Evolutionary conservation across 352 stramenopile genomes (phyloP), one percentile per base, ranked within the genome.

Genomic region (Pythium insidiosum): DNA sequence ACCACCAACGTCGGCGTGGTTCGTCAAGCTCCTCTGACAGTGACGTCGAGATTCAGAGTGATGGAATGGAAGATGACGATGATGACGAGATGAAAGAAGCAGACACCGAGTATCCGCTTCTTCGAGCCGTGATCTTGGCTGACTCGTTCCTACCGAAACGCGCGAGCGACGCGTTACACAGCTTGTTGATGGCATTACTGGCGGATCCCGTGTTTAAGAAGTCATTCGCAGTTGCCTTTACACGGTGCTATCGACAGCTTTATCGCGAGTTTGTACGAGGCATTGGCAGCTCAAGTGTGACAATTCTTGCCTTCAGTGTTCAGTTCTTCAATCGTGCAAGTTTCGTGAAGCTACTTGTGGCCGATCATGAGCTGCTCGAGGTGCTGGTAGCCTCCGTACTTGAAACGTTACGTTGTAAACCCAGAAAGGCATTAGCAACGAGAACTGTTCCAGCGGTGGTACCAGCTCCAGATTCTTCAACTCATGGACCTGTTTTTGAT

Each of bases 261-360:
- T 92, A 88, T 68, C 72, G 65, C 41, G 77, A 92, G 40, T 87
- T 84, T 40, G 70, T 75, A 2, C 58, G 71, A 0, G 80, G 80
- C 23, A 61, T 88, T n/a, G 80, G 80, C 16, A 88, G 64, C 24
- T 78, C 73, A 16, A 81, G 57, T 10, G 96, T 97, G 42, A 97
- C 86, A 20, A 94, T 94, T 49, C 61, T 95, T 31, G 75, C 77
- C 18, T 90, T 99, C 37, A 92, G 75, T 25, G 96, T 99, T 5
- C 96, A 99, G 63, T 99, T 99, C 50, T 87, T 99, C 50, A 99
- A 99, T 60, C 88, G 96, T n/a, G 85, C 92, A 23, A 96, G 86
- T 6, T 99, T 98, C 64, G 95, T 99, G 15, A 81, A 82, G 52
- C 63, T 86, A 2, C 43, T 92, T n/a, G 73, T 88, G 19, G 58